A percentile compares a stretch with the other conserved stretches of the same genome.
Evolutionary conservation across 2,329 filamentous ascomycete genomes (phyloP).

Genomic region (Ceratocystis eucalypticola): DNA sequence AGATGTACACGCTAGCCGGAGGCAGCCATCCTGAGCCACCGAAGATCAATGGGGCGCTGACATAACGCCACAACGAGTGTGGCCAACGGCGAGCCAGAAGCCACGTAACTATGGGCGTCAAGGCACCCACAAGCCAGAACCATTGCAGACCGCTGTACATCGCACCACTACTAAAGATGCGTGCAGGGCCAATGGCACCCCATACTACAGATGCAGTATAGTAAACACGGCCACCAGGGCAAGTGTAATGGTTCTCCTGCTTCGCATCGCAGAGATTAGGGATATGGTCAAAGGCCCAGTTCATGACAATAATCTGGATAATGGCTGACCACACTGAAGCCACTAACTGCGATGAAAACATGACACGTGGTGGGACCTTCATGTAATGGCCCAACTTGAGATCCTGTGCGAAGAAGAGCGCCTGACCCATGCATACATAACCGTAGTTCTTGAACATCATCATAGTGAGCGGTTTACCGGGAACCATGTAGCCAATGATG

Average conservation of each 20-base stretch:
- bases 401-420: constrained; percentile 50
- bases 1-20: constrained; percentile 57
- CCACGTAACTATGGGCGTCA: constrained; percentile 51
- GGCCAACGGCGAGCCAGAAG: constrained; percentile 48
- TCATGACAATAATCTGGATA: constrained; percentile 51
- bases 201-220: constrained; percentile 60
- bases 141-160: constrained; percentile 52
- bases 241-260: constrained; percentile 44
- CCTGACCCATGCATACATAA: constrained; percentile 54
- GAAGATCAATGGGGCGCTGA: constrained; percentile 56
- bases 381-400: constrained; percentile 58
- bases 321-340: constrained; percentile 49
- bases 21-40: constrained; percentile 50
- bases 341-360: constrained; percentile 46
- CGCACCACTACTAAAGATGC: constrained; percentile 52
- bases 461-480: constrained; percentile 55
- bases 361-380: constrained; percentile 47
- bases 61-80: constrained; percentile 47
- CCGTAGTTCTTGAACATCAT: constrained; percentile 70
- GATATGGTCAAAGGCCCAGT: constrained; percentile 51
- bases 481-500: constrained; percentile 59
- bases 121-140: constrained; percentile 56
- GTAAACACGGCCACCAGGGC: constrained; percentile 41
- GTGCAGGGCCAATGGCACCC: constrained; percentile 57
- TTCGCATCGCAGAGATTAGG: constrained; percentile 43